phyloP scores from a whole-genome alignment of 116 monocot genomes.

The Dioscorea cayenensis region DNA sequence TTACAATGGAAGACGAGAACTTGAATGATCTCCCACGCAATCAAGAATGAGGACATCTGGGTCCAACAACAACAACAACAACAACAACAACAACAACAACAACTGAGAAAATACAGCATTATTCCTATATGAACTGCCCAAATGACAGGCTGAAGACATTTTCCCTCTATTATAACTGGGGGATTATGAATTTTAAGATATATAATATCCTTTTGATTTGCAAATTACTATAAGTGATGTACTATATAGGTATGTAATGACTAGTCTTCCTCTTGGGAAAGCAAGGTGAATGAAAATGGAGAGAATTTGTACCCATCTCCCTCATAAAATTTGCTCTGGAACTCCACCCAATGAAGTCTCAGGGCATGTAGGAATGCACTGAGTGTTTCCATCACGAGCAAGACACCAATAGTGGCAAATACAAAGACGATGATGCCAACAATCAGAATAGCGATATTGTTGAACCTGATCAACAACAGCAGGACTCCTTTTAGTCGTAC shows the following conservation, averaged over 20 bases:
- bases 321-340: conserved; percentile 98
- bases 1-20: neutral
- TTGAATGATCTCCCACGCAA: neutral
- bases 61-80: neutral
- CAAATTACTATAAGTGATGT: neutral
- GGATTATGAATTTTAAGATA: too few species aligned
- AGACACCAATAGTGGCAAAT: conserved; percentile 81
- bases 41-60: neutral
- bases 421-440: conserved; percentile 72
- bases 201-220: too few species aligned
- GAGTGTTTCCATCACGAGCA: conserved; percentile 97
- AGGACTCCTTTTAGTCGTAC: neutral
- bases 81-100: too few species aligned
- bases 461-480: conserved; percentile 40
- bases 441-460: conserved; percentile 69
- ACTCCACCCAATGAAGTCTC: conserved; percentile 99
- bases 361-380: conserved; percentile 98
- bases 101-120: too few species aligned
- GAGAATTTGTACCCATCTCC: conserved; percentile 97
- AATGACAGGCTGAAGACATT: too few species aligned
- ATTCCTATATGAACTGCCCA: too few species aligned
- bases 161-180: too few species aligned
- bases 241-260: neutral
- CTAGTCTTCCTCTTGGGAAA: conserved; percentile 62
- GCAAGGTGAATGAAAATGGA: conserved; percentile 74